Percentiles rank a stretch among this genome's conserved stretches.
These are phyloP conservation scores for Hemisphaericaspora lyxosophila DNA, from an alignment of 1,139 yeast genomes.

Conservation along the genomic window DNA sequence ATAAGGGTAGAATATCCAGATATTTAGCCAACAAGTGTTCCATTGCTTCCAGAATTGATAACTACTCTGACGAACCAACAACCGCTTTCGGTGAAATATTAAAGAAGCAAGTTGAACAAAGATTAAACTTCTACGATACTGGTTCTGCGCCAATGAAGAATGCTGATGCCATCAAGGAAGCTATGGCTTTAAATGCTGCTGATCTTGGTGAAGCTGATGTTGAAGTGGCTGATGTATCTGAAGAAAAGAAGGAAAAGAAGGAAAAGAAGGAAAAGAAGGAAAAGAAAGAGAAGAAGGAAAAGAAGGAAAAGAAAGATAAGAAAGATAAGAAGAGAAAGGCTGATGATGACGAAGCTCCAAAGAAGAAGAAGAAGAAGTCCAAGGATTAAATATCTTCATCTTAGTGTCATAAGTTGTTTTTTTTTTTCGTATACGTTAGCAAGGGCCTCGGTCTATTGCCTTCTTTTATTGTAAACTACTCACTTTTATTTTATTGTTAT, in stretches of 20 bases:
- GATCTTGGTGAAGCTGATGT: constrained; percentile 24
- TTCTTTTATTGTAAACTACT: constrained; percentile 1
- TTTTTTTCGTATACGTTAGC: constrained; percentile 1
- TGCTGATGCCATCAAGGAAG: constrained; percentile 89
- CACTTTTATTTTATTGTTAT: background rate
- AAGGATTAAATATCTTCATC: constrained; percentile 24
- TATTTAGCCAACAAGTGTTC: constrained; percentile 98
- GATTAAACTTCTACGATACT: constrained; percentile 91
- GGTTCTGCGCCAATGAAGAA: constrained; percentile 98
- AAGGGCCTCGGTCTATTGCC: background rate
- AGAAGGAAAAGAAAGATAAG: constrained; percentile 56
- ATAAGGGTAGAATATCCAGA: constrained; percentile 98
- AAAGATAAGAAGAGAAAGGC: constrained; percentile 51
- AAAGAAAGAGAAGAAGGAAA: constrained; percentile 55
- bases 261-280: constrained; percentile 57
- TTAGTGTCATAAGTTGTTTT: background rate
- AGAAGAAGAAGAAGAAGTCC: constrained; percentile 52
- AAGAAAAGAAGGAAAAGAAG: constrained; percentile 43
- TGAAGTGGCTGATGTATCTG: constrained; percentile 34
- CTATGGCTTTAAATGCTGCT: constrained; percentile 65
- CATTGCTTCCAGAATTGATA: constrained; percentile 97
- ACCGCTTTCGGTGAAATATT: constrained; percentile 87
- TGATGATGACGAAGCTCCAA: constrained; percentile 46
- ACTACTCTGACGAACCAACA: constrained; percentile 84
- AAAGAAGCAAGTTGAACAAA: constrained; percentile 96